Conservation (phyloP, 805 yeast genomes). For the baker's yeast (Saccharomyces cerevisiae) region DNA sequence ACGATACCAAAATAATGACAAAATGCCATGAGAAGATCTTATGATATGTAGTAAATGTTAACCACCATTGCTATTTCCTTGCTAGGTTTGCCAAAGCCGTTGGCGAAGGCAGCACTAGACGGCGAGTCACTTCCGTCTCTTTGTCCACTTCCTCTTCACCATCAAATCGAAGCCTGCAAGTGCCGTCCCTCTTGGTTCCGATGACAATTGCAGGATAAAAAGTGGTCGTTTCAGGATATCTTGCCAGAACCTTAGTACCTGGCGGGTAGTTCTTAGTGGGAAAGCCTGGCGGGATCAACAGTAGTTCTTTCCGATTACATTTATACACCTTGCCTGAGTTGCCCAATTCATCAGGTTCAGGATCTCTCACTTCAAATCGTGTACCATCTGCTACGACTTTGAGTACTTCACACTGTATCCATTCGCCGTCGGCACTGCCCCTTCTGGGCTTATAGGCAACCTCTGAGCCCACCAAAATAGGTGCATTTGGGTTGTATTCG, state of each 20-base stretch:
- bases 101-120: constrained; percentile 75
- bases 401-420: constrained; percentile 92
- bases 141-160: constrained; percentile 96
- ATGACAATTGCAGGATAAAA: constrained; percentile 91
- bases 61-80: constrained; percentile 8
- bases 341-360: constrained; percentile 91
- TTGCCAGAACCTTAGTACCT: constrained; percentile 78
- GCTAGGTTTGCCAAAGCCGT: constrained; percentile 20
- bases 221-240: constrained; percentile 96
- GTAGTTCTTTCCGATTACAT: constrained; percentile 72
- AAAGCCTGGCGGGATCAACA: constrained; percentile 54
- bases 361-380: constrained; percentile 86
- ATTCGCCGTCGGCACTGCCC: constrained; percentile 63
- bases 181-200: constrained; percentile 64
- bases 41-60: not conserved
- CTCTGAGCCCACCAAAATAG: constrained; percentile 59
- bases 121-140: constrained; percentile 85
- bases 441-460: constrained; percentile 78
- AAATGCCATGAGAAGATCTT: not conserved
- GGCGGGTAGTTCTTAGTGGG: constrained; percentile 50
- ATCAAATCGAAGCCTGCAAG: constrained; percentile 75
- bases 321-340: constrained; percentile 81
- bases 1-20: not conserved
- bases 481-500: constrained; percentile 51
- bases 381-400: constrained; percentile 67